A percentile compares a stretch with the other conserved stretches of the same genome.
Conservation (phyloP, 2,329 filamentous ascomycete species). For the Aspergillus ibericus region DNA sequence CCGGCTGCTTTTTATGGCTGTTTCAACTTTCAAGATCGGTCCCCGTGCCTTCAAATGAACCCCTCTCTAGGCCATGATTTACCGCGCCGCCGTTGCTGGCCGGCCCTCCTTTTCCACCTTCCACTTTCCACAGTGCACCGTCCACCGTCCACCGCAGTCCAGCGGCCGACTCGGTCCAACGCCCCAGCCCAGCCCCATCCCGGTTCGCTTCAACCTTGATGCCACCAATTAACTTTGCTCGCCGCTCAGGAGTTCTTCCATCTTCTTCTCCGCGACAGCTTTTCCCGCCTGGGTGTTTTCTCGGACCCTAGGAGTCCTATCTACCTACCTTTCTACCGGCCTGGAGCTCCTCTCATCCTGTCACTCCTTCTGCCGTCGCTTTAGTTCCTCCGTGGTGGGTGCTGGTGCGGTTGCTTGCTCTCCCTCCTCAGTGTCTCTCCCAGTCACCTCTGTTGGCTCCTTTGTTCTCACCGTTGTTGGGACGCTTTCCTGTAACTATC, state of each 20-base stretch:
- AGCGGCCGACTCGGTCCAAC: slow-evolving; percentile 8
- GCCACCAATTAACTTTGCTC: slow-evolving; percentile 21
- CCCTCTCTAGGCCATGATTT: background rate
- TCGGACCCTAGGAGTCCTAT: background rate
- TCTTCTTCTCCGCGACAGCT: slow-evolving; percentile 3
- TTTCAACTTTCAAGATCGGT: background rate
- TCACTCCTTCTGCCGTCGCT: slow-evolving; percentile 5
- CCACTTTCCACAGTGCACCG: background rate
- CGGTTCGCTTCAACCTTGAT: slow-evolving; percentile 17
- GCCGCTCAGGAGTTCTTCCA: slow-evolving; percentile 16
- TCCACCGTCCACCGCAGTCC: slow-evolving; percentile 7
- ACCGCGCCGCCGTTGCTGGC: background rate
- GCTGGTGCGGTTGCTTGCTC: background rate
- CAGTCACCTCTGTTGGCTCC: slow-evolving; percentile 5
- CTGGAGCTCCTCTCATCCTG: slow-evolving; percentile 2
- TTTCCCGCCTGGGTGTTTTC: slow-evolving; percentile 2
- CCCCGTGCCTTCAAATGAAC: background rate
- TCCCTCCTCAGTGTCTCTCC: background rate
- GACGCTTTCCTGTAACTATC: slow-evolving; percentile 2
- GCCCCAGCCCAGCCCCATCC: slow-evolving; percentile 7
- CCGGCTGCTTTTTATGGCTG: background rate
- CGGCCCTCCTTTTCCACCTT: slow-evolving; percentile 4
- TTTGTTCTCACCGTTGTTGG: slow-evolving; percentile 1
- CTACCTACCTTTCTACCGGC: background rate
- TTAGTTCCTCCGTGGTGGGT: background rate